Evolutionary conservation across 345 rosid species (phyloP).

Genomic region (Dipteronia sinensis): DNA sequence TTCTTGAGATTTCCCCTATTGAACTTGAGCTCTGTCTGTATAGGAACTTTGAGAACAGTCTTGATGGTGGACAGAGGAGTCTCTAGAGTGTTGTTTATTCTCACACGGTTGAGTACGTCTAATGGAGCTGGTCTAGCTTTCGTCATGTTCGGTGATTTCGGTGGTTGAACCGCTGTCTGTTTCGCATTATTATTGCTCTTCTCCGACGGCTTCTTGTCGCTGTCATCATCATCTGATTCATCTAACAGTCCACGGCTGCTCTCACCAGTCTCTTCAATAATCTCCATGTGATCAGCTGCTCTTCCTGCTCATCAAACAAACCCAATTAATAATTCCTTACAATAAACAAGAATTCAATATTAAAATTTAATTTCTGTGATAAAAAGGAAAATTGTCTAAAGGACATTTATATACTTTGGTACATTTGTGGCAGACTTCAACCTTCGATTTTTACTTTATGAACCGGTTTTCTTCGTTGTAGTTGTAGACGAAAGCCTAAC

Average conservation of each 20-base stretch:
- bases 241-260: constrained; percentile 45
- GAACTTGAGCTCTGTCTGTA: constrained; percentile 44
- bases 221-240: constrained; percentile 30
- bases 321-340: neutral
- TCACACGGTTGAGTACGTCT: constrained; percentile 52
- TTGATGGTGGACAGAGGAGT: constrained; percentile 73
- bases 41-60: constrained; percentile 41
- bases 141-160: constrained; percentile 5
- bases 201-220: constrained; percentile 1
- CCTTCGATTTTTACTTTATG: too few species aligned
- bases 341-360: too few species aligned
- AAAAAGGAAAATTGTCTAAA: too few species aligned
- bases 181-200: neutral
- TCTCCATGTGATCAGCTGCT: constrained; percentile 47
- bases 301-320: constrained; percentile 36
- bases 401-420: too few species aligned
- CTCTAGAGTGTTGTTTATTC: constrained; percentile 43
- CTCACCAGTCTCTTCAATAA: constrained; percentile 50
- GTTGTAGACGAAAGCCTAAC: too few species aligned
- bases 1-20: constrained; percentile 55
- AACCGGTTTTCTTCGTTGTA: too few species aligned
- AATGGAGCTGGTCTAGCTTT: constrained; percentile 50
- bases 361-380: too few species aligned
- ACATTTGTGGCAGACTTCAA: too few species aligned
- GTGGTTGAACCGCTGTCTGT: neutral